Base-by-base conservation (phyloP, 2,329 filamentous ascomycete species). In the Trichoderma arundinaceum region DNA sequence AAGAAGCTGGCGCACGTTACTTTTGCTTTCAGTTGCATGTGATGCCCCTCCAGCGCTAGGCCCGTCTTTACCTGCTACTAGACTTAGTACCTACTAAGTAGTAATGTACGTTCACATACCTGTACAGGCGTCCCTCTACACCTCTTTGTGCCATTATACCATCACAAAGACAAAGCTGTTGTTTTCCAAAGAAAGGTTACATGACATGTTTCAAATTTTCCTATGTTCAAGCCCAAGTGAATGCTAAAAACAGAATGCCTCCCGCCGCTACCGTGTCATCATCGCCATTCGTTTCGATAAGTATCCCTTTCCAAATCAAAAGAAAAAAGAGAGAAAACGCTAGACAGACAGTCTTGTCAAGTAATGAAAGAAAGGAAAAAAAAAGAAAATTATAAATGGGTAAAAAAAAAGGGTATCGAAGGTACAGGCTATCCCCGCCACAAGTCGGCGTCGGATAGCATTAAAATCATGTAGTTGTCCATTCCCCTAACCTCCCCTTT, bases 401-500 rank as follows among this genome's bases (percentile, higher is more conserved):
- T 43, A n/a, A 43, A 43, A 43, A 41, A n/a, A 43, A n/a, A n/a
- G 72, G 72, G 72, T 74, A 74, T 74, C 72, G 68, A 72, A 68
- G 46, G 49, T 54, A 49, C 51, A 53, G 38, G 44, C 53, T n/a
- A n/a, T 58, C 65, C 33, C 33, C 38, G 58, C 64, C 38, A n/a
- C 51, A 60, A 41, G 17, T 19, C 58, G 28, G 44, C 58, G 12
- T 35, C 19, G 61, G 49, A 41, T 13, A 19, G 62, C 63, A 51
- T 57, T 41, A 62, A 56, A 44, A 62, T 67, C 54, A 60, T 28
- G 22, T 65, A 61, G 52, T 56, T 61, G 58, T 56, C 46, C 64
- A 58, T 48, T 46, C 49, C 51, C 28, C n/a, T 15, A 38, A 38
- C 28, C 44, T 22, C 19, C 6, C 35, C 7, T 12, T 19, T 8